These are phyloP conservation scores for Cerrena zonata DNA, from an alignment of 1,284 basidiomycete species.

Conservation along the genomic window DNA sequence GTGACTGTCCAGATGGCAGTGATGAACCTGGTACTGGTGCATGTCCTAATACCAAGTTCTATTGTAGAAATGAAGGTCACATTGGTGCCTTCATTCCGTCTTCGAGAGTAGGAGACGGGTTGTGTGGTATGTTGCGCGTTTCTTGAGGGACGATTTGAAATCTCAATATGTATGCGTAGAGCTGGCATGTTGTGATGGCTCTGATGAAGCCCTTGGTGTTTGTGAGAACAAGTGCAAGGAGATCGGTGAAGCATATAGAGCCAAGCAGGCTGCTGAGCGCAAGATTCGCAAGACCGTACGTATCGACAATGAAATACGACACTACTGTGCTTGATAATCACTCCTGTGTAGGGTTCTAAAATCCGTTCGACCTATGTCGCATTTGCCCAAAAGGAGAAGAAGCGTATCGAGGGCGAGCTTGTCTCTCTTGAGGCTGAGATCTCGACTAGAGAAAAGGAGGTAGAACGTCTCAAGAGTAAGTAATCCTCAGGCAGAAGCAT, in stretches of 20 bases:
- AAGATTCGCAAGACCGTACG: slow-evolving; percentile 78
- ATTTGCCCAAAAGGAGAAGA: slow-evolving; percentile 84
- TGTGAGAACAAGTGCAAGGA: slow-evolving; percentile 79
- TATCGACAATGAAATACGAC: slow-evolving; percentile 11
- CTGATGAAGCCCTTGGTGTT: slow-evolving; percentile 78
- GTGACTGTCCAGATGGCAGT: slow-evolving; percentile 88
- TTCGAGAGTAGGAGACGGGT: slow-evolving; percentile 87
- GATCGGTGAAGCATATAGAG: slow-evolving; percentile 67
- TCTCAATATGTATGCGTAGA: slow-evolving; percentile 45
- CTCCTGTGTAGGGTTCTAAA: slow-evolving; percentile 89
- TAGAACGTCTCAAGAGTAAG: slow-evolving; percentile 58
- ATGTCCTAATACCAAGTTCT: slow-evolving; percentile 74
- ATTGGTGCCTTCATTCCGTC: slow-evolving; percentile 74
- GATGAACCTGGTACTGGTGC: slow-evolving; percentile 95
- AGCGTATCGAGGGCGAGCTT: slow-evolving; percentile 63
- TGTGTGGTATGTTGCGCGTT: slow-evolving; percentile 70
- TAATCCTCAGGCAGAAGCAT: background rate
- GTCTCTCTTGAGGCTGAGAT: slow-evolving; percentile 53
- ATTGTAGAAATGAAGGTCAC: slow-evolving; percentile 87
- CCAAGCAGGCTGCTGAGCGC: slow-evolving; percentile 60
- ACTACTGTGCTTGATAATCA: background rate
- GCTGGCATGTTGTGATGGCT: slow-evolving; percentile 94
- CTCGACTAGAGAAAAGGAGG: slow-evolving; percentile 62
- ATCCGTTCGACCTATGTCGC: slow-evolving; percentile 84
- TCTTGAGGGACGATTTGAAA: background rate